These are phyloP conservation scores for Dalbergia oliveri DNA, from an alignment of 306 rosid genomes.

Conservation along the genomic window DNA sequence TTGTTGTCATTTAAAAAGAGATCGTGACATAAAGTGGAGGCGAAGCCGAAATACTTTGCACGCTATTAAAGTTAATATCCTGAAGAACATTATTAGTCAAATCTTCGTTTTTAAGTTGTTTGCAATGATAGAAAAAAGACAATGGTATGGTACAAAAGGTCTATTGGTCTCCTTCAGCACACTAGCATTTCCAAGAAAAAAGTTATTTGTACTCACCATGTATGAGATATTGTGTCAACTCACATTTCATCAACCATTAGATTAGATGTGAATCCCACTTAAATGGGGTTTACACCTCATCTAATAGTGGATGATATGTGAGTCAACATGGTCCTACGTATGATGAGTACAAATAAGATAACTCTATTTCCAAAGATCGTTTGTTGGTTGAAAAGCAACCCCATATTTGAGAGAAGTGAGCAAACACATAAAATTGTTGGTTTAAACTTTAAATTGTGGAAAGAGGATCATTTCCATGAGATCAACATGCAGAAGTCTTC, in stretches of 20 bases:
- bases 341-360: no score
- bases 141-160: slow-evolving; percentile 16
- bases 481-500: slow-evolving; percentile 17
- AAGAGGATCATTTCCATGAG: slow-evolving; percentile 17
- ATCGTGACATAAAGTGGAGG: no score
- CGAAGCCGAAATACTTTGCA: no score
- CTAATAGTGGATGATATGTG: no score
- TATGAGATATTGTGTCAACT: no score
- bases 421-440: background rate
- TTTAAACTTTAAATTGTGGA: slow-evolving; percentile 9
- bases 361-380: slow-evolving; percentile 8
- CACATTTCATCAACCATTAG: no score
- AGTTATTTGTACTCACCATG: no score
- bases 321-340: no score
- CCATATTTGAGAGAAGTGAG: slow-evolving; percentile 14
- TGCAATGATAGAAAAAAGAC: slow-evolving; percentile 15
- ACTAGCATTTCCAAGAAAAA: background rate
- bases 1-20: no score
- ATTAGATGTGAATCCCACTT: no score
- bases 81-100: background rate
- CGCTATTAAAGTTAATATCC: no score
- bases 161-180: slow-evolving; percentile 31
- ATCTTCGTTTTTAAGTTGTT: background rate
- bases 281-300: no score
- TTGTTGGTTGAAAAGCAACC: slow-evolving; percentile 48